A percentile compares a stretch with the other conserved stretches of the same genome.
phyloP scores from a whole-genome alignment of 1,139 yeast genomes.

The Groenewaldozyma sp. region DNA sequence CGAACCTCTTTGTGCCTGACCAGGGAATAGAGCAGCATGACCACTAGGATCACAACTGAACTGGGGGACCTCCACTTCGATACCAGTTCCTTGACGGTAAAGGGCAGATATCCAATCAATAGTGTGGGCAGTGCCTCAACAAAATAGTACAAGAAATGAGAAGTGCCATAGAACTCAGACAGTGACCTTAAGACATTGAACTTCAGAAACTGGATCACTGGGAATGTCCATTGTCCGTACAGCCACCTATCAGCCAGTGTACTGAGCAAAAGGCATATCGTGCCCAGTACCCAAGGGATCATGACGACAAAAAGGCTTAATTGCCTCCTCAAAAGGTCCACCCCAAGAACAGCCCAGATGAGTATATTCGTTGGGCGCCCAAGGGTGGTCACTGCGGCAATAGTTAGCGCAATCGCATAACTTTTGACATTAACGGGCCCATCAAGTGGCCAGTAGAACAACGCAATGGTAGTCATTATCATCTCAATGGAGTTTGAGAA shows the following conservation, averaged over 20 bases:
- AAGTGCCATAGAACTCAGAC: constrained; percentile 75
- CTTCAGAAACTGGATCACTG: constrained; percentile 58
- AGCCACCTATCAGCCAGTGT: constrained; percentile 47
- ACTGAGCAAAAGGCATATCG: constrained; percentile 30
- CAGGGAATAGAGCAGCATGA: constrained; percentile 48
- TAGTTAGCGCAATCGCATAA: constrained; percentile 16
- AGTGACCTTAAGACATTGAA: constrained; percentile 68
- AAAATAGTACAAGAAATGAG: constrained; percentile 81
- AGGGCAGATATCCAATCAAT: constrained; percentile 57
- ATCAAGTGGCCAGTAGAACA: constrained; percentile 68
- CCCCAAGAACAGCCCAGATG: constrained; percentile 62
- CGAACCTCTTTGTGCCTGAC: constrained; percentile 85
- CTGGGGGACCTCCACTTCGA: constrained; percentile 18
- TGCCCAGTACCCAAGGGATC: constrained; percentile 12
- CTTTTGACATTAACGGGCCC: constrained; percentile 7
- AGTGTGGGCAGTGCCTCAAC: constrained; percentile 75
- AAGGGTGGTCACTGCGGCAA: constrained; percentile 31
- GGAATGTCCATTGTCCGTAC: constrained; percentile 51
- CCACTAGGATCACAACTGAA: constrained; percentile 31
- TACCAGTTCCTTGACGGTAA: constrained; percentile 38
- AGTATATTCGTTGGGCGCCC: constrained; percentile 78
- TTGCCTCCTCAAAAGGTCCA: constrained; percentile 23
- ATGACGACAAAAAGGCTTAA: constrained; percentile 20
- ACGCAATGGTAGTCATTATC: constrained; percentile 58
- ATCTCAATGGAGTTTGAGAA: constrained; percentile 82